phyloP scores from a whole-genome alignment of 202 grass and related monocot genomes.

The Setaria viridis region DNA sequence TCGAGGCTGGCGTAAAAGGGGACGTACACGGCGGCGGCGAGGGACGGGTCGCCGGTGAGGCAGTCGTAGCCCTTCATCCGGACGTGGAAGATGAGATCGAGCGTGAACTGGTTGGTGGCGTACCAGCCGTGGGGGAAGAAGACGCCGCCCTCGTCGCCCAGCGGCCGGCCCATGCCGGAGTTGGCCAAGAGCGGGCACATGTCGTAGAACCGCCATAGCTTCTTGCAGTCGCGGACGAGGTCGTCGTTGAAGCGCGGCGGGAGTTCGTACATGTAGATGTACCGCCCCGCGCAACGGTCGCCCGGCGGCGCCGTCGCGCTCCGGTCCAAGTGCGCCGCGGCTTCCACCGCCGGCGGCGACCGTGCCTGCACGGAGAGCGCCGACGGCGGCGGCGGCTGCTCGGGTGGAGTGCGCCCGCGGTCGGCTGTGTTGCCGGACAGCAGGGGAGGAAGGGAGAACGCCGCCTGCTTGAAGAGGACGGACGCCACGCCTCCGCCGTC shows the following conservation, averaged over 20 bases:
- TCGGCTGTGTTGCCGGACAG: neutral
- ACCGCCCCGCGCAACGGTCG: constrained; percentile 52
- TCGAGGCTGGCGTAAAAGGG: constrained; percentile 67
- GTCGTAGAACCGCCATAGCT: constrained; percentile 41
- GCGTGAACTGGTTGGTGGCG: constrained; percentile 52
- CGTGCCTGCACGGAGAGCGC: neutral
- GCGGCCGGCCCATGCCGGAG: constrained; percentile 46
- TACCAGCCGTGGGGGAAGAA: constrained; percentile 58
- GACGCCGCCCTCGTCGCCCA: constrained; percentile 37
- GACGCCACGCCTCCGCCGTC: neutral
- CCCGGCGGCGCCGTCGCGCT: neutral
- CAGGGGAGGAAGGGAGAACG: constrained; percentile 15
- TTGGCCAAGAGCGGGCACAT: constrained; percentile 56
- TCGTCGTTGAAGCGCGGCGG: constrained; percentile 69
- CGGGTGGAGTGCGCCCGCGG: neutral
- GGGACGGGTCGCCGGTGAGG: constrained; percentile 59
- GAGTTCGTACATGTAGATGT: constrained; percentile 65
- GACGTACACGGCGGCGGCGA: constrained; percentile 53
- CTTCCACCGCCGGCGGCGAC: neutral
- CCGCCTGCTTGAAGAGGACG: neutral
- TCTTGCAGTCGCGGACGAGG: constrained; percentile 48
- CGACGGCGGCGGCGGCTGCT: neutral
- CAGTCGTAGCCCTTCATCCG: constrained; percentile 59
- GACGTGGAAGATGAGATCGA: constrained; percentile 64
- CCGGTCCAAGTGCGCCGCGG: too few species aligned